Conservation (phyloP, 108 stramenopile genomes). For the Cyclotella baltica region DNA sequence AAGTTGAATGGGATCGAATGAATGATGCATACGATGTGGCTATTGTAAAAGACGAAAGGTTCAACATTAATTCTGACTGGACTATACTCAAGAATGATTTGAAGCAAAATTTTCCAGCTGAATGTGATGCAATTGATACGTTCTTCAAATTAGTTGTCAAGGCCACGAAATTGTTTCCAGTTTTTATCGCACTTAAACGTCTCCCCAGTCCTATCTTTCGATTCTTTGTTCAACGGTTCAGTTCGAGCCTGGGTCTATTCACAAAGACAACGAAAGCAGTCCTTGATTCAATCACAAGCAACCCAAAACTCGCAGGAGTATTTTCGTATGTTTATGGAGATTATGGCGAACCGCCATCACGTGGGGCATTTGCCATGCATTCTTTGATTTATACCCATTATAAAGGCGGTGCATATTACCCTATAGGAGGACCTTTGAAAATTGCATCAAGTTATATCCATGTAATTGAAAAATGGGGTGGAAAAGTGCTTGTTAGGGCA, state of each 20-base stretch:
- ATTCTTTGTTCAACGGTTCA: constrained; percentile 3
- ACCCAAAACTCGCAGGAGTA: constrained; percentile 37
- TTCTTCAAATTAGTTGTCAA: constrained; percentile 21
- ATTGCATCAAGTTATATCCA: constrained; percentile 1
- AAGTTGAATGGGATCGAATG: constrained; percentile 54
- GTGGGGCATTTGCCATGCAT: constrained; percentile 36
- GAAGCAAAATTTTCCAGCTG: constrained; percentile 34
- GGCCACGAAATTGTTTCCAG: constrained; percentile 13
- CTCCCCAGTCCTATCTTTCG: constrained; percentile 27
- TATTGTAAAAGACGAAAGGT: constrained; percentile 25
- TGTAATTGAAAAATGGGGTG: constrained; percentile 32
- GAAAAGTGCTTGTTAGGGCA: constrained; percentile 31
- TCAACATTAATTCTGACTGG: constrained; percentile 31
- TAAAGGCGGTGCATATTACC: constrained; percentile 39
- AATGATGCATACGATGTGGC: constrained; percentile 53
- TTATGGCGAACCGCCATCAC: constrained; percentile 34
- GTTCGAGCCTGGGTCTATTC: constrained; percentile 1
- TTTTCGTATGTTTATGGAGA: constrained; percentile 44
- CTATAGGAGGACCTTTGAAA: constrained; percentile 37
- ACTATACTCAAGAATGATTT: constrained; percentile 30
- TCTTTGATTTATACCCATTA: constrained; percentile 36
- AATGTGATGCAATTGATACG: constrained; percentile 32
- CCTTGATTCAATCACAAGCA: constrained; percentile 35
- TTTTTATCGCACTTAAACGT: constrained; percentile 14
- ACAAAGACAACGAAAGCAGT: constrained; percentile 44